phyloP scores from a whole-genome alignment of 2,329 filamentous ascomycete species.

The Chalaropsis ovoidea region DNA sequence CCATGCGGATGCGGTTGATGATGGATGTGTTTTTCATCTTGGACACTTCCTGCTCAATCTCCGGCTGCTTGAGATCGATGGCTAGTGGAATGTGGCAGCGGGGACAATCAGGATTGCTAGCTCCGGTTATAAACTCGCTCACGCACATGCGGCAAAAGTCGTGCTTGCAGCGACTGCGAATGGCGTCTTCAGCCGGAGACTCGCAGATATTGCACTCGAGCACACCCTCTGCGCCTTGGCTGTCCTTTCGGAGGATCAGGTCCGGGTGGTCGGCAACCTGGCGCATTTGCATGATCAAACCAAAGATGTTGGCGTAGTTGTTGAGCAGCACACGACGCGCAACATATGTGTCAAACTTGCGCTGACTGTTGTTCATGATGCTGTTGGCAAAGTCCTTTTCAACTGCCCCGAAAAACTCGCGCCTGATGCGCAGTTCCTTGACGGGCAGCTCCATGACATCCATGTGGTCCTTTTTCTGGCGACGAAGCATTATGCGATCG shows the following conservation, averaged over 20 bases:
- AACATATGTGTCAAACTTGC: slow-evolving; percentile 92
- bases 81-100: slow-evolving; percentile 80
- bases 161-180: slow-evolving; percentile 84
- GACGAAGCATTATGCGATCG: slow-evolving; percentile 87
- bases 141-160: slow-evolving; percentile 47
- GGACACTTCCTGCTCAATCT: slow-evolving; percentile 75
- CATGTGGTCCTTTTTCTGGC: slow-evolving; percentile 86
- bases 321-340: slow-evolving; percentile 87
- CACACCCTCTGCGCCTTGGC: slow-evolving; percentile 77
- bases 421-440: slow-evolving; percentile 83
- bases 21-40: slow-evolving; percentile 87
- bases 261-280: slow-evolving; percentile 96
- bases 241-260: slow-evolving; percentile 67
- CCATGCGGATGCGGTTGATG: slow-evolving; percentile 97
- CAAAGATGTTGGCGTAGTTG: slow-evolving; percentile 98
- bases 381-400: slow-evolving; percentile 92
- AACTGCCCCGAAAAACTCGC: slow-evolving; percentile 92
- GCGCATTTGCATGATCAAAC: slow-evolving; percentile 98
- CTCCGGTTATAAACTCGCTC: slow-evolving; percentile 56
- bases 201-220: slow-evolving; percentile 92
- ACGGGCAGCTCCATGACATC: slow-evolving; percentile 92
- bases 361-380: slow-evolving; percentile 84
- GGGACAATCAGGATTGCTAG: slow-evolving; percentile 71
- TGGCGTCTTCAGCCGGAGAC: slow-evolving; percentile 87
- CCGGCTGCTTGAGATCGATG: slow-evolving; percentile 90